Base-by-base conservation (phyloP, 108 stramenopile species). In the Cylindrotheca fusiformis region DNA sequence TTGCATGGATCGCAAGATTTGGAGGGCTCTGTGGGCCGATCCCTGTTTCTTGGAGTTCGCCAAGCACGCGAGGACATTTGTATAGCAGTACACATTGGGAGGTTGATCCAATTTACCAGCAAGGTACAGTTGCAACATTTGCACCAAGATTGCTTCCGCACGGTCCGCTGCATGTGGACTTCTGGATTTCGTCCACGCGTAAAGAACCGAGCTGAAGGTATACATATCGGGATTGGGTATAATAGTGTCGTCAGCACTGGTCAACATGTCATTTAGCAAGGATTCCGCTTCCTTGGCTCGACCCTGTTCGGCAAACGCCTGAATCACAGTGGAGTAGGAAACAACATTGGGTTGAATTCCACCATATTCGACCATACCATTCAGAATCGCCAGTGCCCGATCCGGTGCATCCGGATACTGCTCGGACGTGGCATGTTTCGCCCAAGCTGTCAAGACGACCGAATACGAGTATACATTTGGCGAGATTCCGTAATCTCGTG, bases 401-500 rank as follows among this genome's bases (percentile, higher is more conserved):
- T 65, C 50, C 1, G 63, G 55, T 36, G 71, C 71, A 5, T 51
- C 55, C 20, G 46, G 48, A 14, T 41, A 41, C 14, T 41, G 6
- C 28, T 57, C 54, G n/a, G 26, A 24, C 32, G 36, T 32, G 17
- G 55, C 48, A 18, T 52, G 58, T 36, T 48, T 36, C 48, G 71
- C 78, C 81, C 79, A 90, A 1, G 84, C 84, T 70, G 86, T 74
- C 24, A 90, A 68, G 21, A 90, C 84, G 10, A 82, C 56, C 31
- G 86, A 82, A 67, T 70, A 84, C 20, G 66, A 68, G 10, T 82
- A 60, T 1, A 68, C 64, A 55, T 84, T 82, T 1, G 83, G 85
- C 47, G 54, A 30, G 22, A 87, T 73, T 36, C 71, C 66, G 50
- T 71, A 67, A 8, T 74, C 60, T 2, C 69, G 27, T 25, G 72